Base-by-base conservation (phyloP, 139 green algal genomes). In the Micractinium sp. region DNA sequence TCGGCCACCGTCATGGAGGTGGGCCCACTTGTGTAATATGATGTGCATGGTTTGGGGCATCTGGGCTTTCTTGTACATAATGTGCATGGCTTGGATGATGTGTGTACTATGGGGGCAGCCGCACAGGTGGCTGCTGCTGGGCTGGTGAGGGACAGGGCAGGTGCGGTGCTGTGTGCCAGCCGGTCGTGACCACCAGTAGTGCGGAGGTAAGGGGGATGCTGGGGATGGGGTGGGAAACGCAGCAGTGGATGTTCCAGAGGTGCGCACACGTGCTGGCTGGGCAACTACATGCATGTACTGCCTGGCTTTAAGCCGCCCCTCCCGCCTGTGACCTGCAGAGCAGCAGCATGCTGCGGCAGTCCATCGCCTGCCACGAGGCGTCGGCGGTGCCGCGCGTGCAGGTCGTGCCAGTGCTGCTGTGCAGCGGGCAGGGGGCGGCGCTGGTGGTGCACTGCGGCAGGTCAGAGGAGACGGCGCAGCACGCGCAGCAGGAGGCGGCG, bases 351-450 rank as follows among this genome's bases (percentile, higher is more conserved):
- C 39, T 87, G 69, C 53, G 36, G 82, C 23, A 31, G 41, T 3
- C 85, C 9, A 79, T 39, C 3, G 39, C 39, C 0, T 41, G 41
- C 39, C 69, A 47, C 27, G 85, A 71, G 4, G 47, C 9, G 22
- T 33, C 47, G 0, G 85, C 47, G 7, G 39, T 88, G 69, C 85
- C 85, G 3, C 85, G 85, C n/a, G 71, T 88, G 71, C 85, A 88
- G n/a, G 69, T 88, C 19, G 71, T 82, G 33, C 85, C 85, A 18
- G 74, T 84, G 23, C 74, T 89, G 33, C 25, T 38, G 0, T 89
- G 85, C 38, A 47, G 83, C 33, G 74, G 75, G 0, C 33, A 41
- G 47, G 86, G 53, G 13, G 33, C 86, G 13, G 85, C 73, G 7
- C 33, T 89, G n/a, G 73, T 83, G 53, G 23, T 61, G 73, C 85